Base-by-base conservation (phyloP, 164 flowering plant species). In the Cinnamomum micranthum region DNA sequence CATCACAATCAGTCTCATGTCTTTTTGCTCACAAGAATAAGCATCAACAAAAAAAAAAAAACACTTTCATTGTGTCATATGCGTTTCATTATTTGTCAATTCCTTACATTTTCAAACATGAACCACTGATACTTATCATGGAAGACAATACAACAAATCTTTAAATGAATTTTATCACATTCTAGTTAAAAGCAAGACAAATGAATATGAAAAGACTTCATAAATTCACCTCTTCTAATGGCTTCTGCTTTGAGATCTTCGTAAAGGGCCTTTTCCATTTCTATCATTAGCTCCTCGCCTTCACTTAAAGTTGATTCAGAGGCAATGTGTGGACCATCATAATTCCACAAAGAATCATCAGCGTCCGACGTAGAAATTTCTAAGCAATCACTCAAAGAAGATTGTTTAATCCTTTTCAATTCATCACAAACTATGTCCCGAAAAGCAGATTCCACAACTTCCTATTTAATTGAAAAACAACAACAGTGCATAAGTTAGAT, bases 201-300 rank as follows among this genome's bases (percentile, higher is more conserved):
- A 25, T 10, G 4, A 22, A 24, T n/a, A 31, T 35, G 25, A 22
- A 73, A 50, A 25, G 24, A 24, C 31, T 14, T 47, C 24, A 12
- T 6, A 74, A 23, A 23, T 28, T 77, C 71, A 91, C 97, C 94
- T 83, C 58, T 80, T 78, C 15, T 59, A 52, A 69, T 68, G 25
- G 81, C 64, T 65, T 90, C 85, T 13, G 33, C 50, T 27, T 69
- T 60, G 14, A 88, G 84, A 84, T 93, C 97, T 74, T 90, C 91
- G 80, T 93, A 91, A 75, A 95, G 91, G 7, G 92, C 82, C 72
- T 87, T 88, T 69, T 95, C 93, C 95, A 95, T 89, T 82, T 91
- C 95, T 74, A 91, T 75, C 82, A 95, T 51, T 47, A 95, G 85
- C 33, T 93, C 97, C 77, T 87, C 94, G 68, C 91, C 83, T 35